Percentiles rank a stretch among this genome's conserved stretches.
These are phyloP conservation scores for Monilinia fructicola DNA, from an alignment of 2,329 filamentous ascomycete species.

Conservation along the genomic window DNA sequence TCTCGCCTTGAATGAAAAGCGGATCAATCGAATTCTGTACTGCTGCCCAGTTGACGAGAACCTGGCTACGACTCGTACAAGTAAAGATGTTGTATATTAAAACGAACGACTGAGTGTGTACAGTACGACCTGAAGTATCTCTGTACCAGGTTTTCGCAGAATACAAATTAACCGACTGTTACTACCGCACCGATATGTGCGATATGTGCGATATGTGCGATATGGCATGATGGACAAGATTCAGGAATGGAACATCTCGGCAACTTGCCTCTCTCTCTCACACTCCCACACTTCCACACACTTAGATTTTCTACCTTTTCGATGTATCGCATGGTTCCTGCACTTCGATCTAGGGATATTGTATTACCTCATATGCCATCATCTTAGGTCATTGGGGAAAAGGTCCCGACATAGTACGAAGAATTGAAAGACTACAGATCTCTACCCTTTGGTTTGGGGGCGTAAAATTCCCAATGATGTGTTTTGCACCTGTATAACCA, in stretches of 20 bases:
- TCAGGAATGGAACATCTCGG: conserved; percentile 23
- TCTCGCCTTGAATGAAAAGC: conserved; percentile 18
- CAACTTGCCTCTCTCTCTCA: background rate
- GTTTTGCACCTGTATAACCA: conserved; percentile 12
- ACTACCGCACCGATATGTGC: conserved; percentile 20
- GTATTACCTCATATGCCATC: conserved; percentile 17
- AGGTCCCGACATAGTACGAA: conserved; percentile 13
- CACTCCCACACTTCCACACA: background rate
- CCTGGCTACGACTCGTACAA: conserved; percentile 20
- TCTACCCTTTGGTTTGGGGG: conserved; percentile 14
- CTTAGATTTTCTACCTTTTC: background rate
- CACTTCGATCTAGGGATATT: conserved; percentile 20
- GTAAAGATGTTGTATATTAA: background rate
- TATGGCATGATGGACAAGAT: conserved; percentile 24
- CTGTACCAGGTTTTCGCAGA: conserved; percentile 18
- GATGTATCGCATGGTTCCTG: conserved; percentile 26
- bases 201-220: conserved; percentile 19
- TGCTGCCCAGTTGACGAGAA: conserved; percentile 25
- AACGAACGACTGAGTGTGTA: background rate
- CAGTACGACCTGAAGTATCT: conserved; percentile 1
- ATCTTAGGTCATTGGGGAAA: background rate
- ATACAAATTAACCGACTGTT: conserved; percentile 23
- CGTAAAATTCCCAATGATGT: conserved; percentile 22
- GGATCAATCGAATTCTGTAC: conserved; percentile 23
- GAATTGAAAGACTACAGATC: background rate